A percentile compares a stretch with the other conserved stretches of the same genome.
These are phyloP conservation scores for Cyclotella distinguenda DNA, from an alignment of 108 stramenopile genomes.

Conservation along the genomic window DNA sequence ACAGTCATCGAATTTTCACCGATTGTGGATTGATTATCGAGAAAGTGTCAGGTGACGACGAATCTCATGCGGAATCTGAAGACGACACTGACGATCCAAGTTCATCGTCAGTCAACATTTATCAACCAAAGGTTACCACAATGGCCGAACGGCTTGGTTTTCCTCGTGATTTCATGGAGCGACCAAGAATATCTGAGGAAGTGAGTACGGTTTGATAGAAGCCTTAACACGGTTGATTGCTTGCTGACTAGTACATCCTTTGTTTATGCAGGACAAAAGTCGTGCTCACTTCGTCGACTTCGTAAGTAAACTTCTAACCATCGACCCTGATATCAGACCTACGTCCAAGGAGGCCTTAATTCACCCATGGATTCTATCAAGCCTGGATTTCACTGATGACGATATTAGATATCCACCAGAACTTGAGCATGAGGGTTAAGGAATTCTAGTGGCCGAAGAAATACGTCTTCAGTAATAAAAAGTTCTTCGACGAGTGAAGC, in stretches of 20 bases:
- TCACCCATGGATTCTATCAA: conserved; percentile 87
- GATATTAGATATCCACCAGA: conserved; percentile 73
- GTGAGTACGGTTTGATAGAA: conserved; percentile 16
- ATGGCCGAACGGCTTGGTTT: conserved; percentile 72
- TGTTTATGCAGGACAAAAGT: conserved; percentile 46
- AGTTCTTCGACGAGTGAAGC: no score
- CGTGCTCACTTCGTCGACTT: conserved; percentile 83
- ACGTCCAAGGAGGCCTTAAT: conserved; percentile 77
- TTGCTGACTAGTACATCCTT: not conserved
- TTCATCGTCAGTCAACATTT: conserved; percentile 55
- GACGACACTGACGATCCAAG: conserved; percentile 41
- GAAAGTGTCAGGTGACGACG: conserved; percentile 47
- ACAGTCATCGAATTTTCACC: conserved; percentile 88
- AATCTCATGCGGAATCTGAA: conserved; percentile 35
- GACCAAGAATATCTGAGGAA: conserved; percentile 30
- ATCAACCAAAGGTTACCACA: conserved; percentile 78
- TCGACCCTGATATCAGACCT: conserved; percentile 77
- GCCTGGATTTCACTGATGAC: conserved; percentile 71
- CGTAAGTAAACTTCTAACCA: conserved; percentile 69
- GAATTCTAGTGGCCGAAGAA: not conserved
- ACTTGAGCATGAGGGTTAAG: not conserved
- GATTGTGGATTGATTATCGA: conserved; percentile 87
- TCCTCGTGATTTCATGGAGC: conserved; percentile 61
- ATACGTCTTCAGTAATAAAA: not conserved
- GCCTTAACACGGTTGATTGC: not conserved